Evolutionary conservation across 2,329 filamentous ascomycete species (phyloP), one percentile per base, ranked within the genome.

Genomic region (Fusarium aywerte): DNA sequence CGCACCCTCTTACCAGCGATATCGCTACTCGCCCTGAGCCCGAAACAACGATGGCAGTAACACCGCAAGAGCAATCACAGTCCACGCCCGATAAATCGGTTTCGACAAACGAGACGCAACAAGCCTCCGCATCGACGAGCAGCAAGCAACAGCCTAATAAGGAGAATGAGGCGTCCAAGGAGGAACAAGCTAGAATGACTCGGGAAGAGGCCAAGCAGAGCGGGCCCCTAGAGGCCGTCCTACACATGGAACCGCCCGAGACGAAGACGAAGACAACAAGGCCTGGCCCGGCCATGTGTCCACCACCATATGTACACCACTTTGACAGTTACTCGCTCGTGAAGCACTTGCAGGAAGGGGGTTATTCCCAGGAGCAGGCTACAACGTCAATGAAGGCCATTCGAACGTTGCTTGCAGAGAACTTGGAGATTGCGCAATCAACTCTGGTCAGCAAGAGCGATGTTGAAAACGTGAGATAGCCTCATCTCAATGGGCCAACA

Each of bases 261-360:
- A 73, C 73, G 45, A 36, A 38, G 20, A 52, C 59, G 11, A 58
- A 61, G 8, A 64, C 60, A 23, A 64, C 51, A n/a, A 64, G 60
- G 20, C 84, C 85, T 68, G 85, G 87, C 21, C 90, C 90, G 6
- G 89, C 93, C 75, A 86, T 91, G 75, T 84, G 88, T 45, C 86
- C 92, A 1, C 87, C 92, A 9, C 91, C 90, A 2, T 96, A 97
- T 75, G 89, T 97, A 32, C 96, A 99, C 80, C 93, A 98, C 80
- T 99, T 99, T 79, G 95, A 99, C 80, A 97, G 90, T 23, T 99
- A 96, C 79, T 90, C 89, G 15, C 86, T 98, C 7, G 96, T 98
- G 16, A 90, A 91, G 74, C 88, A 92, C 72, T 87, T 99, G 16
- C 85, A 90, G 51, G 85, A 89, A 18, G 89, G 89, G 13, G 91